phyloP scores from a whole-genome alignment of 1,284 basidiomycete species.

The Omphalotus olearius region DNA sequence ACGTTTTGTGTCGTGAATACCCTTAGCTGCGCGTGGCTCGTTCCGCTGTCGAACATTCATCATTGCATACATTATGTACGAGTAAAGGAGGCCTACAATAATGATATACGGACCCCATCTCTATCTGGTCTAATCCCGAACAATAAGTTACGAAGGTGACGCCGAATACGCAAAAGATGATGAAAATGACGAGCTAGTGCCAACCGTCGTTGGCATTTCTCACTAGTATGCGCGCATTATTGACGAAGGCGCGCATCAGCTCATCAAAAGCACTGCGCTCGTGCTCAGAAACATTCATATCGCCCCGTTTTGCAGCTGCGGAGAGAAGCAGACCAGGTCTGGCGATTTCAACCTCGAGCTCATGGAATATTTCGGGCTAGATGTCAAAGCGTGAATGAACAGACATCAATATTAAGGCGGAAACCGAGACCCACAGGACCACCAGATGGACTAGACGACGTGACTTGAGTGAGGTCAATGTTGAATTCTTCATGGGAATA shows the following conservation, averaged over 20 bases:
- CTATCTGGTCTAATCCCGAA: too few relatives aligned
- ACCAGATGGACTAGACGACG: slow-evolving; percentile 40
- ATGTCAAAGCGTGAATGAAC: background rate
- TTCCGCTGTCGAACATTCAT: slow-evolving; percentile 59
- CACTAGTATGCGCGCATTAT: slow-evolving; percentile 71
- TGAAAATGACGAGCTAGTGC: slow-evolving; percentile 17
- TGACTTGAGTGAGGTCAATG: slow-evolving; percentile 94
- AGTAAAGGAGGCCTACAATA: background rate
- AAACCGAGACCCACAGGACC: slow-evolving; percentile 39
- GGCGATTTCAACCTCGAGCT: slow-evolving; percentile 70
- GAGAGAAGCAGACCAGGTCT: slow-evolving; percentile 56
- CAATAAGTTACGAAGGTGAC: background rate
- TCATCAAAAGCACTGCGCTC: slow-evolving; percentile 77
- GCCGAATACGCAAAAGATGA: background rate
- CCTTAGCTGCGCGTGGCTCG: slow-evolving; percentile 44
- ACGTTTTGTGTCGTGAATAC: slow-evolving; percentile 11
- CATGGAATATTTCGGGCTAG: slow-evolving; percentile 64
- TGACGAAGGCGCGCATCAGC: slow-evolving; percentile 78
- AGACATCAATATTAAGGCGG: slow-evolving; percentile 6
- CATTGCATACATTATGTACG: background rate
- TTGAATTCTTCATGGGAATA: slow-evolving; percentile 91
- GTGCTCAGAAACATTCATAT: slow-evolving; percentile 49
- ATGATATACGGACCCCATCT: background rate
- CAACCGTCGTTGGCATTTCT: slow-evolving; percentile 49
- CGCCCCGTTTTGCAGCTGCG: slow-evolving; percentile 54